These are phyloP conservation scores for Sporothrix humicola DNA, from an alignment of 2,329 filamentous ascomycete genomes.

Conservation along the genomic window DNA sequence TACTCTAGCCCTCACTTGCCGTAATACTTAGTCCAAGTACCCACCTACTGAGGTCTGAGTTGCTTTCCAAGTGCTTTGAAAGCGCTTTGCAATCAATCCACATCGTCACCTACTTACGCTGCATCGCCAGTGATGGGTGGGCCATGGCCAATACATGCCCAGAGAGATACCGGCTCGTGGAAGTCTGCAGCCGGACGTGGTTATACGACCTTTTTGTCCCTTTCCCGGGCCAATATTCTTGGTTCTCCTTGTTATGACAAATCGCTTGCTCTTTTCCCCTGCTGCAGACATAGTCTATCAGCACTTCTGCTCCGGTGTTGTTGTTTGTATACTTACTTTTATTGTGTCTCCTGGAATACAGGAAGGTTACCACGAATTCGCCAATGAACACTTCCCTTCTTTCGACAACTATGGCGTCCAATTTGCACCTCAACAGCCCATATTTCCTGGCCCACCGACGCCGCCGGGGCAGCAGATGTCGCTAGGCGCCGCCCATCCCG, in stretches of 20 bases:
- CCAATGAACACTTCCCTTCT: slow-evolving; percentile 55
- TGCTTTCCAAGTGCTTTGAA: slow-evolving; percentile 39
- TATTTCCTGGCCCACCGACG: slow-evolving; percentile 57
- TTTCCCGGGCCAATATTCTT: too few relatives aligned
- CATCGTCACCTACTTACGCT: not conserved
- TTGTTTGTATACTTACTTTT: not conserved
- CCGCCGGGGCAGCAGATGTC: slow-evolving; percentile 52
- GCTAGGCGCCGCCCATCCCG: slow-evolving; percentile 40
- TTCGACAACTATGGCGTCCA: slow-evolving; percentile 54
- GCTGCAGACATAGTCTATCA: too few relatives aligned
- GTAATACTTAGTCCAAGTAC: slow-evolving; percentile 30
- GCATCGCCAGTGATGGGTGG: not conserved
- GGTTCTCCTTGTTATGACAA: too few relatives aligned
- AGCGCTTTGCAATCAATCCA: slow-evolving; percentile 23
- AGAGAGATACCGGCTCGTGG: not conserved
- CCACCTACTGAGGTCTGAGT: slow-evolving; percentile 34
- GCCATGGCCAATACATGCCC: not conserved
- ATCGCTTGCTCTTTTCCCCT: not conserved
- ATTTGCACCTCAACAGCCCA: slow-evolving; percentile 46
- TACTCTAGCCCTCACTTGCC: slow-evolving; percentile 32
- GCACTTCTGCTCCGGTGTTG: too few relatives aligned
- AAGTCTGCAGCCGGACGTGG: slow-evolving; percentile 3
- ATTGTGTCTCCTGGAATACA: slow-evolving; percentile 42
- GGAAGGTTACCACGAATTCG: slow-evolving; percentile 58
- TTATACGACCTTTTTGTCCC: not conserved